Conservation (phyloP, 352 stramenopile species). For the Globisporangium parvum region DNA sequence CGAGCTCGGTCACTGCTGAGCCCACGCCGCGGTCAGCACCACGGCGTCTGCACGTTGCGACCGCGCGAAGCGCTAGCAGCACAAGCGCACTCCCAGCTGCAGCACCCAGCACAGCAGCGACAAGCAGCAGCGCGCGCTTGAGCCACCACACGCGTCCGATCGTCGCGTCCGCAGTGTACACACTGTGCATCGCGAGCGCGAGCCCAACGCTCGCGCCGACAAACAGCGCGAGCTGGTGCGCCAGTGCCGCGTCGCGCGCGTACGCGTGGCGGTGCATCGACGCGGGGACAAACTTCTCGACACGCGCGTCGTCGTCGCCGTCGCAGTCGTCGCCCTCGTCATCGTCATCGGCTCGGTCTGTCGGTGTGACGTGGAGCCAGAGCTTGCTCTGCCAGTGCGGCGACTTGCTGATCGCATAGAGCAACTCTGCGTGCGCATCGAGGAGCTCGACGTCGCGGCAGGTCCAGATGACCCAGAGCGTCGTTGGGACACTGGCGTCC, state of each 20-base stretch:
- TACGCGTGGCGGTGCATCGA: conserved; percentile 26
- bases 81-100: conserved; percentile 22
- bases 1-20: conserved; percentile 34
- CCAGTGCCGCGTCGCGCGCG: conserved; percentile 24
- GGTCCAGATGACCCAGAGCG: conserved; percentile 49
- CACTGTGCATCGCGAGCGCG: conserved; percentile 24
- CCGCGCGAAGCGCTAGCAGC: conserved; percentile 11
- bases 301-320: conserved; percentile 25
- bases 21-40: conserved; percentile 16
- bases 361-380: conserved; percentile 40
- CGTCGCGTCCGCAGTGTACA: conserved; percentile 17
- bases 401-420: conserved; percentile 33
- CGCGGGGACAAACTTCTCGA: conserved; percentile 31
- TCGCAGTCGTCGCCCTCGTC: conserved; percentile 25
- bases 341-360: background rate
- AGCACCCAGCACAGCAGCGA: conserved; percentile 19
- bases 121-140: conserved; percentile 29
- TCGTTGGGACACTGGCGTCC: conserved; percentile 20
- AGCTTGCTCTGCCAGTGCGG: conserved; percentile 40
- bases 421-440: conserved; percentile 32
- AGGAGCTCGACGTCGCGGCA: conserved; percentile 42
- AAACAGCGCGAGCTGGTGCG: conserved; percentile 27
- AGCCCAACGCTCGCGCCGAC: conserved; percentile 23
- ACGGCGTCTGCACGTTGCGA: conserved; percentile 9
- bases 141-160: conserved; percentile 26